These are phyloP conservation scores for Fusarium lyarnte DNA, from an alignment of 2,329 filamentous ascomycete species.

Conservation along the genomic window DNA sequence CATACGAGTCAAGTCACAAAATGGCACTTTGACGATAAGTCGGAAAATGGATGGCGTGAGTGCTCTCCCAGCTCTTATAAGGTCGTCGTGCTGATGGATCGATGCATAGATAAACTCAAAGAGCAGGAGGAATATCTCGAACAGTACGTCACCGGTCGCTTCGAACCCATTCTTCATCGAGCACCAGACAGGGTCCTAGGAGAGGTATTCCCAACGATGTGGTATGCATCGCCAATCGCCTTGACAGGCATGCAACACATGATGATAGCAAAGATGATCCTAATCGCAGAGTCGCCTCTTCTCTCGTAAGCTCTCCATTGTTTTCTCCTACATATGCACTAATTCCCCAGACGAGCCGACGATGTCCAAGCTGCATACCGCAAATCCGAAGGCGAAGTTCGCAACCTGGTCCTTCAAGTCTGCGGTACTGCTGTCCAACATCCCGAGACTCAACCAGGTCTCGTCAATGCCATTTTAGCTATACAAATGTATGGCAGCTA, in stretches of 20 bases:
- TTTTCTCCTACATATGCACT: fast-evolving
- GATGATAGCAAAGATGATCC: slow-evolving; percentile 40
- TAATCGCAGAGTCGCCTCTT: slow-evolving; percentile 29
- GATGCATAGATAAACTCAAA: not conserved
- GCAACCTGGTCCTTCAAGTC: slow-evolving; percentile 27
- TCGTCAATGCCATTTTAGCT: slow-evolving; percentile 27
- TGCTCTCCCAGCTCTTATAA: fast-evolving
- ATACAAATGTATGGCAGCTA: slow-evolving; percentile 35
- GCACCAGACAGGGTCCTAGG: slow-evolving; percentile 10
- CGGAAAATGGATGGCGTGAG: slow-evolving; percentile 33
- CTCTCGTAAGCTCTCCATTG: not conserved
- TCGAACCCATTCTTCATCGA: slow-evolving; percentile 20
- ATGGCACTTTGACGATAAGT: slow-evolving; percentile 29
- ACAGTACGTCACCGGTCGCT: not conserved
- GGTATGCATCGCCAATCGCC: slow-evolving; percentile 31
- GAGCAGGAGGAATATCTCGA: slow-evolving; percentile 33
- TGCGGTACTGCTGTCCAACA: slow-evolving; percentile 34
- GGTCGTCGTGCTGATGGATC: fast-evolving
- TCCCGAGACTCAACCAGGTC: slow-evolving; percentile 10
- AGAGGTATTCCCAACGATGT: slow-evolving; percentile 33
- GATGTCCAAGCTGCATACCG: slow-evolving; percentile 27
- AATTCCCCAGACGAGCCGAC: not conserved
- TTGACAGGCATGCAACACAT: slow-evolving; percentile 37
- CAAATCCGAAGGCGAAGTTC: slow-evolving; percentile 21
- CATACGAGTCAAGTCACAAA: slow-evolving; percentile 34